Base-by-base conservation (phyloP, 495 filamentous ascomycete genomes). In the Aspergillus biplanus region DNA sequence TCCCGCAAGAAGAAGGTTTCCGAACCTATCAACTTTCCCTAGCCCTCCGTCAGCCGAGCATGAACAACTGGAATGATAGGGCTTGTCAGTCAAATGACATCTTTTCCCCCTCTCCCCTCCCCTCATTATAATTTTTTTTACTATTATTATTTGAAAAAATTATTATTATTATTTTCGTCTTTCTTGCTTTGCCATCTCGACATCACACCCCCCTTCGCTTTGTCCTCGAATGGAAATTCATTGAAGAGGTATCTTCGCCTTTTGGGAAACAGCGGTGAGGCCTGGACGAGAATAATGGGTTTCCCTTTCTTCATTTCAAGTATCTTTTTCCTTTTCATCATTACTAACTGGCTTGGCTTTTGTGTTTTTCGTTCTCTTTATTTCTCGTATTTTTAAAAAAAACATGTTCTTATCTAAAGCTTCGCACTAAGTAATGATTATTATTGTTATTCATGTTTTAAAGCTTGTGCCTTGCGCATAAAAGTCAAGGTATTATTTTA, bases 1-100 rank as follows among this genome's bases (percentile, higher is more conserved):
- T 58, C 57, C 18, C 35, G 52, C 62, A 67, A 63, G 65, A 63
- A 70, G 62, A 67, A 65, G 62, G 27, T 67, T 64, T 59, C 65
- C 65, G 65, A 62, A 61, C 68, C 68, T 70, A 70, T 70, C 63
- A 52, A 50, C 56, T 57, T 33, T 27, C n/a, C 11, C 56, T 35
- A 35, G 56, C 31, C 33, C 59, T 56, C 65, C 58, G 52, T 63
- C 61, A 67, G 59, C 61, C 52, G 60, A 60, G 58, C 65, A 60
- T 62, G 54, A 58, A 66, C 58, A 65, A 56, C 56, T 61, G 61
- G 62, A 61, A 64, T 59, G 65, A 61, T 67, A 63, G 65, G 60
- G 65, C 64, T 62, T 62, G 64, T 54, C 48, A 58, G 64, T 66
- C 64, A 66, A 62, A 62, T 66, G 64, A 66, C 59, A 59, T 33